Evolutionary conservation across 768 basidiomycete species (phyloP), one percentile per base, ranked within the genome.

Genomic region (Lactarius hengduanensis): DNA sequence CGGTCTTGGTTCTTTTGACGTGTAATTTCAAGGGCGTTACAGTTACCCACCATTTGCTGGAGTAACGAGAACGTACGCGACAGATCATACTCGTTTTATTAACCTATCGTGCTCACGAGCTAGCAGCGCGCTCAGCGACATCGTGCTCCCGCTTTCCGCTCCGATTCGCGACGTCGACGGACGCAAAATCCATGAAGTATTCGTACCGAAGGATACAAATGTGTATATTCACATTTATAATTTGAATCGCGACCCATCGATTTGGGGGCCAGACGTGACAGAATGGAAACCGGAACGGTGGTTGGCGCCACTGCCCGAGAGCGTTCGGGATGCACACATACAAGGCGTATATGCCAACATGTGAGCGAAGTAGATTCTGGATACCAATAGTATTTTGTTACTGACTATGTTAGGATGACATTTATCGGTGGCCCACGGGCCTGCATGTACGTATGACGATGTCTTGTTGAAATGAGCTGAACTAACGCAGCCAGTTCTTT

Each of bases 41-140:
- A 63, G 62, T 5, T 63, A 63, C 9, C 62, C 62, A 5, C 28
- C 56, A 6, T 8, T 20, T 28, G 1, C 56, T 22, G 22, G 30
- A 2, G 57, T 57, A 26, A 9, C 2, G 9, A 54, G 62, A 34
- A 63, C 62, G 57, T 64, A 54, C 32, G 61, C 6, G 13, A 26
- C 50, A 15, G 50, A 26, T 62, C 20, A 32, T 62, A 8, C 18
- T 26, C 11, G 34, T 38, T 10, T 62, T 26, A 50, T 34, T 34
- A 20, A 18, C 30, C 1, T 32, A 9, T 26, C 53, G 28, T 10
- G 30, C 32, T 30, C 55, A 56, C 55, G 7, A 9, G 32, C 4
- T 20, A 10, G 55, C 30, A 56, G 55, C 30, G 8, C 55, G 55
- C 16, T 56, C n/a, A n/a, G 30, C 8, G 55, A 56, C 4, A 10